Evolutionary conservation across 345 rosid species (phyloP), one percentile per base, ranked within the genome.

Genomic region (Populus davidiana): DNA sequence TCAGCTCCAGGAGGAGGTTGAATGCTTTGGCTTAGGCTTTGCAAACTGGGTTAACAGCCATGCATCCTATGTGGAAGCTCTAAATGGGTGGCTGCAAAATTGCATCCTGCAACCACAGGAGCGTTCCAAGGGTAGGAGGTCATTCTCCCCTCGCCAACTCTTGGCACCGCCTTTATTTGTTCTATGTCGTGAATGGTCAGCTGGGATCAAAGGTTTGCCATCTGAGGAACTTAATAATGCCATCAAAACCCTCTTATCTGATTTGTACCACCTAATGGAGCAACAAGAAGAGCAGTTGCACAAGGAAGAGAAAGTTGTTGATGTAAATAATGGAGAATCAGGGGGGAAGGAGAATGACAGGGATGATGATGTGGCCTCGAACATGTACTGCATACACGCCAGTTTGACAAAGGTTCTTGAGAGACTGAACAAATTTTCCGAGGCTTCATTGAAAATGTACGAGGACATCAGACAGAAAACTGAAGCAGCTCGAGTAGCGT

Each of bases 371-470:
- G 64, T 71, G 5, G 82, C 89, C 16, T 85, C 92, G 6, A 88
- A 83, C 83, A 78, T 86, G 84, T 78, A 89, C 73, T 86, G 76
- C 74, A 76, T 95, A 50, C 99, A 93, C 67, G 78, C 87, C 1
- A 88, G 97, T 73, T 82, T 95, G 83, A 83, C 85, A 17, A 91
- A 90, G 83, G 91, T 95, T 78, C 91, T 95, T 14, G 98, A 95
- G 23, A 84, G 90, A 69, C 79, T 95, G 75, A 89, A 86, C 78
- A 95, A 89, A 82, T 95, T 87, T 82, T 92, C 97, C 0, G 99
- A 95, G 86, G 96, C 91, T 38, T 92, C 96, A 9, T 85, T 93
- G 79, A 95, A 89, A 84, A 93, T 90, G 92, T 93, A 95, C 62
- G 99, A 92, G 84, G 98, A 93, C 79, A 81, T 92, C 31, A 88